Base-by-base conservation (phyloP, 2,329 filamentous ascomycete genomes). In the Ceratocystiopsis sp. region DNA sequence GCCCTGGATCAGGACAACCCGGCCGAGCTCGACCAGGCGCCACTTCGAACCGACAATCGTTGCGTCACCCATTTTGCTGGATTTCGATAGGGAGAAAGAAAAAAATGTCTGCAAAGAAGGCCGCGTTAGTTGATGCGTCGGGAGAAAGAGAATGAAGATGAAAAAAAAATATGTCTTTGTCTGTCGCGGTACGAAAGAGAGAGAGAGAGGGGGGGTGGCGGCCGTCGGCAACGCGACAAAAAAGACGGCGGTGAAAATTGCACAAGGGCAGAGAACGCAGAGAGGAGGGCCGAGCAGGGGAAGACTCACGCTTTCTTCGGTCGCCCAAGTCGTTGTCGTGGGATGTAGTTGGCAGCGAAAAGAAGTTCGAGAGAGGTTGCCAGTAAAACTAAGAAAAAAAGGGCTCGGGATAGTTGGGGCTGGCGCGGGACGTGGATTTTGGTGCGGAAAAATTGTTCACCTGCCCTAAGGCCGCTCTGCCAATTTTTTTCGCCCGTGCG, bases 11-110 rank as follows among this genome's bases (percentile, higher is more conserved):
- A 93, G 78, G 65, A 94, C 81, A 62, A 98, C 79, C 65, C 91
- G 86, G 79, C 91, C 91, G 68, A 95, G 84, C 80, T 98, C 87
- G 66, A 98, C 87, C 69, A 86, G 76, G 75, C 87, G 87, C 86
- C 86, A 93, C 67, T 78, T 75, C 63, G 82, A 81, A 66, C 78
- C 71, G 70, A 80, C 79, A 69, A 87, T 79, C 61, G 79, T 71
- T 69, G 81, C 78, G 73, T 84, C 79, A 69, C 80, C 78, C 81
- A 85, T 85, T 76, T 67, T 80, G 73, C 25, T 29, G 25, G 25
- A 29, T 29, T 29, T 29, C 25, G 25, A 29, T 29, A 8, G 25
- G 25, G 25, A 6, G 33, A 68, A 68, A 67, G 38, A 48, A 42
- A 42, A 45, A 37, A 34, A n/a, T 37, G 38, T 37, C 45, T 42